phyloP scores from a whole-genome alignment of 164 flowering plant genomes.

The Vitis vinifera region ASM3070453v1 NC_081823.1:10598001-10598500 shows the following conservation, averaged over 20 bases:
- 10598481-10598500: slow-evolving; percentile 6
- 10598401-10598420: not conserved
- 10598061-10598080: slow-evolving; percentile 14
- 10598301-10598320: not conserved
- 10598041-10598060: slow-evolving; percentile 5
- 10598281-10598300: too few relatives aligned
- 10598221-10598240: too few relatives aligned
- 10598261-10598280: too few relatives aligned
- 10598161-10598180: slow-evolving; percentile 6
- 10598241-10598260: too few relatives aligned
- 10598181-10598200: too few relatives aligned
- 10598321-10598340: slow-evolving; percentile 27
- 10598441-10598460: not conserved
- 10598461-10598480: not conserved
- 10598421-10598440: not conserved
- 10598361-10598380: not conserved
- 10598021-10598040: not conserved
- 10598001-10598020: not conserved
- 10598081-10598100: slow-evolving; percentile 11
- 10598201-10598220: too few relatives aligned
- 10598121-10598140: not conserved
- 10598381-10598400: not conserved
- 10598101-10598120: slow-evolving; percentile 1
- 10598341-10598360: not conserved
- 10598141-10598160: not conserved